Evolutionary conservation across 108 stramenopile genomes (phyloP), one percentile per base, ranked within the genome.

Genomic region (Cyclotella baltica): DNA sequence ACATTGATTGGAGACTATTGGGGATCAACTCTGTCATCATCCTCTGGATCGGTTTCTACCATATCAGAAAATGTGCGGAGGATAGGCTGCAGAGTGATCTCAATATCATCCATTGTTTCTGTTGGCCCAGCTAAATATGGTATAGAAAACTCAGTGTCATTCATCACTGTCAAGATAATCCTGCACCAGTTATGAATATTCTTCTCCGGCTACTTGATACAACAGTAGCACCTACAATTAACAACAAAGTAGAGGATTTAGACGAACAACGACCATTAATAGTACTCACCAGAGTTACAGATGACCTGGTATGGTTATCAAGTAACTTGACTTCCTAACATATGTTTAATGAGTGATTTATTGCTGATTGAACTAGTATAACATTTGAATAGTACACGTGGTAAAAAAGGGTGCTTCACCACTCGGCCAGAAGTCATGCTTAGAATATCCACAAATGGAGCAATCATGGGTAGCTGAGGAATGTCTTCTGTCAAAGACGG

Each of bases 21-120:
- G 1, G 93, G 87, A 64, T 96, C 93, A 16, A 96, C 81, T 23
- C 95, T 74, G 53, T 92, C 91, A 63, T 96, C 95, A 48, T 96
- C 95, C 6, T 87, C 68, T 6, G 95, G 92, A 70, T 90, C 90
- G 4, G 91, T 87, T 59, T 93, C 95, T 84, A 92, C 94, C 23
- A 93, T 72, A 67, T 96, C 95, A 36, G 88, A 89, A 52, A 96
- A 77, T 11, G 93, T 87, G 23, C 95, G 83, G 31, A 92, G 87
- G 18, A 96, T 72, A 46, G 93, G 93, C 95, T 93, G 93, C 10
- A 96, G 68, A 10, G 88, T 79, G 52, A 69, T 76, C 67, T 91
- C 91, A 22, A 80, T 84, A 50, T 90, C 86, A 55, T 88, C 87
- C 43, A 88, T 68, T 28, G 58, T 70, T 19, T 58, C 61, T 20